These are phyloP conservation scores for Rhytidiadelphus loreus DNA, from an alignment of 225 moss, liverwort and hornwort genomes.

Conservation along the genomic window DNA sequence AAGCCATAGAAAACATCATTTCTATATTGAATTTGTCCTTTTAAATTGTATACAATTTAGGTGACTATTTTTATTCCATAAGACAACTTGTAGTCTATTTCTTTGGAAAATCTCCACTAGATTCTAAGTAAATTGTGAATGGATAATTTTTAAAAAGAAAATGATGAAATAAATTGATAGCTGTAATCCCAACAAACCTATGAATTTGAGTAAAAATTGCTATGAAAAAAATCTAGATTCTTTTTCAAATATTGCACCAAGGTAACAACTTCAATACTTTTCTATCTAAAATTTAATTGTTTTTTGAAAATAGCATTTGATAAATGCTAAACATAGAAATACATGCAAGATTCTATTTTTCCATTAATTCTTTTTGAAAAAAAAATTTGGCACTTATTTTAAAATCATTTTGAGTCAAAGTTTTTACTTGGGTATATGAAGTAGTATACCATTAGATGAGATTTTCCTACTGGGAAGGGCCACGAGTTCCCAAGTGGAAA, in stretches of 20 bases:
- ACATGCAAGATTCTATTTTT: too few species aligned
- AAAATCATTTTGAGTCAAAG: too few species aligned
- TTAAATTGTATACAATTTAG: background rate
- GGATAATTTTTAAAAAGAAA: too few species aligned
- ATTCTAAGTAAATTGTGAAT: background rate
- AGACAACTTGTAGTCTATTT: background rate
- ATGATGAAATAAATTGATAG: background rate
- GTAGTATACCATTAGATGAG: too few species aligned
- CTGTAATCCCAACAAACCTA: accelerated
- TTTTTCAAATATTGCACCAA: background rate
- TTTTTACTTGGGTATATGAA: accelerated
- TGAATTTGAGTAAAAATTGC: too few species aligned
- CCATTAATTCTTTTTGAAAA: too few species aligned
- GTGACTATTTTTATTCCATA: too few species aligned
- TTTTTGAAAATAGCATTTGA: background rate
- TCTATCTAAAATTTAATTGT: too few species aligned
- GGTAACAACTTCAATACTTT: background rate
- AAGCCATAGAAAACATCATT: background rate
- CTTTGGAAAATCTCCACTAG: background rate
- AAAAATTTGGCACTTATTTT: too few species aligned
- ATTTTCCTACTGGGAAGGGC: too few species aligned
- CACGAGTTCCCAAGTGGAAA: too few species aligned
- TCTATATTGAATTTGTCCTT: background rate
- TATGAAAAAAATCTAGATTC: background rate
- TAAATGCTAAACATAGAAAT: too few species aligned